These are phyloP conservation scores for Fusarium newnesense DNA, from an alignment of 2,329 filamentous ascomycete genomes.

Conservation along the genomic window DNA sequence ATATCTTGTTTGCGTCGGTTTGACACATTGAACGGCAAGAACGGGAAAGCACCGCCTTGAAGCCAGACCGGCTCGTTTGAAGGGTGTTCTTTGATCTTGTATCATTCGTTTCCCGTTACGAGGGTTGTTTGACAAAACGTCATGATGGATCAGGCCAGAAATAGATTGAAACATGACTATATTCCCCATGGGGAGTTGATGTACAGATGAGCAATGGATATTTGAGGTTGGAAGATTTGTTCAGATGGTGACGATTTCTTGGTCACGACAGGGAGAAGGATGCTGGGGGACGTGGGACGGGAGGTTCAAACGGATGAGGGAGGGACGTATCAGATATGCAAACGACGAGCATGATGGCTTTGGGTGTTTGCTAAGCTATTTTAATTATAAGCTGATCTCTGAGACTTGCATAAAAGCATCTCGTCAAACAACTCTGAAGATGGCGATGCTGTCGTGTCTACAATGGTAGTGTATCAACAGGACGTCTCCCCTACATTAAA, in stretches of 20 bases:
- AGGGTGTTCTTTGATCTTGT: slow-evolving; percentile 5
- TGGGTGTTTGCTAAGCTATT: background rate
- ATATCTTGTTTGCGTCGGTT: slow-evolving; percentile 26
- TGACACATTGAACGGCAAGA: slow-evolving; percentile 24
- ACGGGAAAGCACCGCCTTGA: slow-evolving; percentile 15
- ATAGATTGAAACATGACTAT: slow-evolving; percentile 28
- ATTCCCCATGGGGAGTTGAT: slow-evolving; percentile 15
- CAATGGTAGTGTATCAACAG: background rate
- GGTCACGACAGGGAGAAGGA: slow-evolving; percentile 33
- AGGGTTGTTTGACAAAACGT: slow-evolving; percentile 24
- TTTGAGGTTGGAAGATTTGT: background rate
- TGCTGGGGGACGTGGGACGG: slow-evolving; percentile 41
- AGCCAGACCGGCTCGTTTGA: slow-evolving; percentile 20
- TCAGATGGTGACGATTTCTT: slow-evolving; percentile 8
- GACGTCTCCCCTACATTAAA: background rate
- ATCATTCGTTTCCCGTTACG: background rate
- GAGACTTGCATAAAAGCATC: background rate
- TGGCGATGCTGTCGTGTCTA: background rate
- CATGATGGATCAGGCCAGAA: slow-evolving; percentile 22
- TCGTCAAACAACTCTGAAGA: background rate
- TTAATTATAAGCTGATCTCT: background rate
- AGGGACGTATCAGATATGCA: background rate
- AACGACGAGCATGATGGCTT: background rate
- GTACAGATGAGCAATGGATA: background rate
- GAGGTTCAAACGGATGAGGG: slow-evolving; percentile 33